Evolutionary conservation across 257 asterid genomes (phyloP), one percentile per base, ranked within the genome.

Genomic region (Solanum clarkiae): DNA sequence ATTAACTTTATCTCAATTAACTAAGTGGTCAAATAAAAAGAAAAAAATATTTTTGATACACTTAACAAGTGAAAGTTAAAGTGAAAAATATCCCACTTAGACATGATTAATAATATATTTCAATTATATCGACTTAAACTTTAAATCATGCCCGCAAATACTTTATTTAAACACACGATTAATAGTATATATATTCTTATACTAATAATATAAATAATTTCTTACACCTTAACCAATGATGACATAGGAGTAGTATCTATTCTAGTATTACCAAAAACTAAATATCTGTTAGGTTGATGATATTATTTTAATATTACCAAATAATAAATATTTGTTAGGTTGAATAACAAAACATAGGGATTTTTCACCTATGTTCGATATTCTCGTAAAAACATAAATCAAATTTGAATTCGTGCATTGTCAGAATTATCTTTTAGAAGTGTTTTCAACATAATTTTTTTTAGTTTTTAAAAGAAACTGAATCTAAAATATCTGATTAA

Each of bases 371-470:
- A 20, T 17, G 7, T 55, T 17, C n/a, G n/a, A 17, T 55, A 55
- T 66, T 14, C 0, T 15, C 15, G 14, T 66, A 32, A 1, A 32
- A 13, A 14, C 3, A 5, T 0, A 32, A 32, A 15, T 66, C 29
- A 7, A 66, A 66, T 66, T 32, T 66, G 0, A 15, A 66, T 66
- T 29, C 5, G 1, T 14, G 1, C 3, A 15, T 66, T 32, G 18
- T 1, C 5, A 3, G 5, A 7, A 0, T 29, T 8, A 0, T 15
- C 16, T 9, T 3, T 63, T 3, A 13, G 0, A 0, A 1, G 10
- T 4, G 0, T 4, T 66, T 0, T 0, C 4, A 65, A 65, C 1
- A 65, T 2, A 3, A 24, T 65, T 26, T 65, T 65, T 36, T 36
- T 51, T 1, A 15, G 2, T 6, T 5, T 6, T 5, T 2, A 5